phyloP scores from a whole-genome alignment of 306 rosid genomes.

The Rosa chinensis region DNA sequence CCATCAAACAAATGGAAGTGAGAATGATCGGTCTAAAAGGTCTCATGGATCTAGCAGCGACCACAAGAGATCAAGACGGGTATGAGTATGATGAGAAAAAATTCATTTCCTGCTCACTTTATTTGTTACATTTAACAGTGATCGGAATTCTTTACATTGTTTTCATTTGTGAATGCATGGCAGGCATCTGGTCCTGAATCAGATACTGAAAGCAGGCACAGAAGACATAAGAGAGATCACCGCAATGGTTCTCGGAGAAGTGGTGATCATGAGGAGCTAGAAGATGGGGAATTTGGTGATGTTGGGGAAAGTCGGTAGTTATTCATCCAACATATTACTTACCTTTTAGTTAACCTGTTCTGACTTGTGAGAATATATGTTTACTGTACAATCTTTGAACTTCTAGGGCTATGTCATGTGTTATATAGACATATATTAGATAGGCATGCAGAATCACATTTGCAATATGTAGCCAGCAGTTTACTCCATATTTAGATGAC shows the following conservation, averaged over 20 bases:
- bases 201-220: slow-evolving; percentile 71
- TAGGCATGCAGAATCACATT: neutral
- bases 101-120: slow-evolving; percentile 11
- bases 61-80: slow-evolving; percentile 78
- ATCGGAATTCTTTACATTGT: neutral
- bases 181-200: slow-evolving; percentile 72
- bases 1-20: slow-evolving; percentile 44
- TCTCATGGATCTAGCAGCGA: slow-evolving; percentile 64
- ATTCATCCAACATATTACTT: slow-evolving; percentile 17
- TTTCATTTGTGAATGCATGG: slow-evolving; percentile 42
- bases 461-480: neutral
- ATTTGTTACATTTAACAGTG: slow-evolving; percentile 11
- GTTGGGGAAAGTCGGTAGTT: slow-evolving; percentile 61
- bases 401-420: neutral
- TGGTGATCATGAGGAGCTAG: slow-evolving; percentile 62
- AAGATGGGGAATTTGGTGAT: slow-evolving; percentile 82
- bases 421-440: neutral
- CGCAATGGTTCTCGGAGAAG: slow-evolving; percentile 60
- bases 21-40: slow-evolving; percentile 62
- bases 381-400: slow-evolving; percentile 7
- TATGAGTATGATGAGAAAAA: slow-evolving; percentile 50
- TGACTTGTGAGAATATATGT: slow-evolving; percentile 17
- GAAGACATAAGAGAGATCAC: slow-evolving; percentile 74
- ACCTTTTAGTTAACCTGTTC: neutral
- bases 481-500: neutral